Conservation (phyloP, 2,329 filamentous ascomycete species). For the Apiospora pterosperma region DNA sequence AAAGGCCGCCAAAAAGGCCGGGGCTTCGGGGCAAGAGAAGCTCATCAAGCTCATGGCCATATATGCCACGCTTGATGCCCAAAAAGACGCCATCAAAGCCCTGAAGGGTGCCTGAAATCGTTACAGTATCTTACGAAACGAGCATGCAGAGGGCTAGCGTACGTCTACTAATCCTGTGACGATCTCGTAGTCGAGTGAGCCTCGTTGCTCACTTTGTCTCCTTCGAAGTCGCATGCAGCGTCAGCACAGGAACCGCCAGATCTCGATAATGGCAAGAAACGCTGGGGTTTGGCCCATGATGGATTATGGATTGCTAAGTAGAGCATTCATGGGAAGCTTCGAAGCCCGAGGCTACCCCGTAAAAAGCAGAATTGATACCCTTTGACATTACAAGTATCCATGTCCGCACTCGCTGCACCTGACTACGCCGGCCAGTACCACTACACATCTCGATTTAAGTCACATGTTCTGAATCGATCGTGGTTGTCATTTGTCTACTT, state of each 20-base stretch:
- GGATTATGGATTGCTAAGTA: background rate
- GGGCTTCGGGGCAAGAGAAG: constrained; percentile 38
- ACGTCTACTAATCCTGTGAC: background rate
- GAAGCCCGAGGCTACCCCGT: background rate
- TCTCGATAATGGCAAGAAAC: background rate
- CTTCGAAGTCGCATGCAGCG: too few relatives aligned
- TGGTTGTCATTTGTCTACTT: too few relatives aligned
- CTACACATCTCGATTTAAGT: background rate
- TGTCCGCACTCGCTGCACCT: background rate
- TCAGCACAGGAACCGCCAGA: background rate
- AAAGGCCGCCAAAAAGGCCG: constrained; percentile 40
- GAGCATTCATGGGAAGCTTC: background rate
- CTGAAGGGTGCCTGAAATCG: constrained; percentile 36
- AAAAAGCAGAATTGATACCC: background rate
- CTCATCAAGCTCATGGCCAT: constrained; percentile 50
- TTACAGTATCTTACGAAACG: background rate
- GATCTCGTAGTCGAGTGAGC: background rate
- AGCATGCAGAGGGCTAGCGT: background rate
- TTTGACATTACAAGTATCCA: background rate
- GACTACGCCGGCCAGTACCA: background rate
- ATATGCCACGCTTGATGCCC: constrained; percentile 50
- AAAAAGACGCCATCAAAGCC: constrained; percentile 48
- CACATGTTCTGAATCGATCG: too few relatives aligned
- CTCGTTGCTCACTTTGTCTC: background rate
- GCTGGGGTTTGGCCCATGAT: background rate